Evolutionary conservation across 139 green algal species (phyloP), one percentile per base, ranked within the genome.

Genomic region (Monoraphidium neglectum): DNA sequence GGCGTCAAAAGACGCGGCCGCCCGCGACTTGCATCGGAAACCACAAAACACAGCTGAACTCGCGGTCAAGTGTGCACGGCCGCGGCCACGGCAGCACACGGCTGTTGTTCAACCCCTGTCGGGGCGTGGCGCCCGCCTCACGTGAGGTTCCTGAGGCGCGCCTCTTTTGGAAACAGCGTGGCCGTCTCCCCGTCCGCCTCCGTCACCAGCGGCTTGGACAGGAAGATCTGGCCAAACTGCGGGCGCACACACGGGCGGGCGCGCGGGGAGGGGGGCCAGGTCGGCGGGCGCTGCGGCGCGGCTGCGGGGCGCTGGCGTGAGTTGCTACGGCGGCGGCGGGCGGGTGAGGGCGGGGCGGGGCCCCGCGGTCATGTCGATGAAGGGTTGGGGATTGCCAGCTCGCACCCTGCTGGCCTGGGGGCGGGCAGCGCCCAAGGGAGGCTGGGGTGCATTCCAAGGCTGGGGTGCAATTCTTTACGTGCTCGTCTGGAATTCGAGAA

Each of bases 201-300:
- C 0, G 92, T 97, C 75, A 97, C 93, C 40, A 93, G 92, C 1
- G 96, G 96, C 79, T 94, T 95, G 56, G 77, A 90, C 38, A 99
- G 87, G 80, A 97, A 99, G 69, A 99, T 97, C 89, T 99, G 96
- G 18, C 90, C 88, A 86, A 99, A 99, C 62, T 90, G 86, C 66
- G 99, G 90, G 23, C 79, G 82, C 56, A 77, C 80, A 64, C 88
- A 81, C 78, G 76, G 82, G 61, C 88, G 83, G 46, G 87, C 80
- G 2, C 47, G 15, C 26, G 47, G 67, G 10, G 78, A 3, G 37
- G 72, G 30, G 4, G 73, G 4, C n/a, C 23, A 33, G 4, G n/a
- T 35, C n/a, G n/a, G n/a, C n/a, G n/a, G n/a, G n/a, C n/a, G n/a
- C n/a, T n/a, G n/a, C n/a, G n/a, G n/a, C n/a, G n/a, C n/a, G n/a